Evolutionary conservation across 177 flowering plant genomes (phyloP), one percentile per base, ranked within the genome.

Genomic region (Telopea speciosissima): DNA sequence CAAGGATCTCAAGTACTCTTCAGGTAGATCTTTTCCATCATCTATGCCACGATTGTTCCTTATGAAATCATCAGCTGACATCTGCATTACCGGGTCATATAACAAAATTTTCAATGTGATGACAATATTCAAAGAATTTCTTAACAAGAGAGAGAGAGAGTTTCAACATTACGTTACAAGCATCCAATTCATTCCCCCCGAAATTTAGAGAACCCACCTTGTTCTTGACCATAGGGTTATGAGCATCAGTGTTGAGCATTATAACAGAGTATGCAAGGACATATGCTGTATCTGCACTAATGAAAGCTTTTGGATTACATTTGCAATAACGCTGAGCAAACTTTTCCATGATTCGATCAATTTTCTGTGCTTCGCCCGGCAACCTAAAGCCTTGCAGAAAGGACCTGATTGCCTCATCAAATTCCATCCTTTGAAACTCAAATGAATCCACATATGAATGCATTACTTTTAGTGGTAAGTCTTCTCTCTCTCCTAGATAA

Each of bases 41-140:
- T 96, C 99, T 76, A 96, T 93, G 72, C 97, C 97, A 75, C 98
- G 97, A 74, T 96, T 96, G 76, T 96, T 96, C 83, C 93, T 87
- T 74, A 96, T 90, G 78, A 96, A 96, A 81, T 91, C 99, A 66
- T 96, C 99, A 73, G 88, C 86, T 22, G 93, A 90, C 99, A 96
- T 96, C 99, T 96, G 87, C 79, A 87, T 21, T 69, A 73, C 72
- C 65, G 33, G 69, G 63, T 67, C 19, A 71, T 23, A 73, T 9
- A 24, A 24, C 12, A 62, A 58, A n/a, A 21, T 58, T 58, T 19
- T 58, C 9, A 36, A 36, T 36, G 40, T 36, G 40, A 8, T 36
- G 40, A 6, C 40, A n/a, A n/a, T n/a, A n/a, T n/a, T n/a, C n/a
- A 36, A 5, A 36, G 40, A 36, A 36, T 36, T 36, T 36, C 8